phyloP scores from a whole-genome alignment of 2,329 filamentous ascomycete species.

The Camptophora hylomeconis region DNA sequence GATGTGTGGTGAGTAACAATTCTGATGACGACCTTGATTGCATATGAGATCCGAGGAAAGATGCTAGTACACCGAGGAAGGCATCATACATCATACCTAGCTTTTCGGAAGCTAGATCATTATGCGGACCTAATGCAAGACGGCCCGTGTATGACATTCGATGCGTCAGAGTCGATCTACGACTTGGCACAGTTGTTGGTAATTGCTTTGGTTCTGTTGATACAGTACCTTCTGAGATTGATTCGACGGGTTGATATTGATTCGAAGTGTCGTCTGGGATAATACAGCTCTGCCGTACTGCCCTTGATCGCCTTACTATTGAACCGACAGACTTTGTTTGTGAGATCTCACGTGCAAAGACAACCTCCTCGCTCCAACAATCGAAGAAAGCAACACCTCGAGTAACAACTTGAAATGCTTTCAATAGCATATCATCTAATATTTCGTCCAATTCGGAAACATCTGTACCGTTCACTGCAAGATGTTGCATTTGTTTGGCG shows the following conservation, averaged over 20 bases:
- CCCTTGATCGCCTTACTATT: too few species aligned
- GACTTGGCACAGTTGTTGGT: conserved; percentile 19
- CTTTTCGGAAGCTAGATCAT: conserved; percentile 70
- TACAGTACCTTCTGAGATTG: not conserved
- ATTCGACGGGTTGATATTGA: conserved; percentile 1
- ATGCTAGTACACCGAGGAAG: conserved; percentile 81
- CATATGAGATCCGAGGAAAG: conserved; percentile 84
- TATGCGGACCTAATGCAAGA: conserved; percentile 47
- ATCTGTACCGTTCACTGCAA: conserved; percentile 22
- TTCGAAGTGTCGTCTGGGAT: conserved; percentile 8
- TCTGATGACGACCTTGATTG: conserved; percentile 85
- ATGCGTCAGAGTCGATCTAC: conserved; percentile 48
- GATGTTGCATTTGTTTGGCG: conserved; percentile 63
- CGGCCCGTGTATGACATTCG: conserved; percentile 64
- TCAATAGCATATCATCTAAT: conserved; percentile 84
- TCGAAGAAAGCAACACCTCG: conserved; percentile 84
- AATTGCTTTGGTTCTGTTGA: not conserved
- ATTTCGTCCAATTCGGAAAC: conserved; percentile 43
- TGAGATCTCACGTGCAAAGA: conserved; percentile 22
- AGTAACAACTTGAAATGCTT: conserved; percentile 88
- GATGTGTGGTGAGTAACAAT: conserved; percentile 66
- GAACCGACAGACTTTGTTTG: conserved; percentile 4
- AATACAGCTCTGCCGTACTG: conserved; percentile 27
- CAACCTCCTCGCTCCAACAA: conserved; percentile 53
- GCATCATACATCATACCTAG: conserved; percentile 70